Evolutionary conservation across 2,329 filamentous ascomycete genomes (phyloP).

Genomic region (Sporothrix schenckii): DNA sequence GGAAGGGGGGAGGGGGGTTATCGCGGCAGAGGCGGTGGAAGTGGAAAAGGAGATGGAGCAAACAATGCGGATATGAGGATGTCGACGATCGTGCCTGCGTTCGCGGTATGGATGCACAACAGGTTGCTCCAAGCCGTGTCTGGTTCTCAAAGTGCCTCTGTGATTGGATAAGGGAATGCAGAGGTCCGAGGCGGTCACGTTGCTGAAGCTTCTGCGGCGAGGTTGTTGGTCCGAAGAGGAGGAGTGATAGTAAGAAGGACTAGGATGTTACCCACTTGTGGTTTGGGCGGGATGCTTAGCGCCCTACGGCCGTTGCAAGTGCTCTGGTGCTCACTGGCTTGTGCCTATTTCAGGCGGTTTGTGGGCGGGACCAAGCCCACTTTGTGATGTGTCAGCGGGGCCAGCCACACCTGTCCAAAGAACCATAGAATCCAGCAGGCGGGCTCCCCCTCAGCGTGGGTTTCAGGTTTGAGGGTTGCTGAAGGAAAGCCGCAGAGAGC

Average conservation of each 20-base stretch:
- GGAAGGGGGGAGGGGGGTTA: not conserved
- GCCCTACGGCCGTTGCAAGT: not conserved
- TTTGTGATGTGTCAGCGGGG: conserved; percentile 22
- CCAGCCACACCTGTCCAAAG: not conserved
- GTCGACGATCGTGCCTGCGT: not conserved
- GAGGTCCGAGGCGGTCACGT: conserved; percentile 28
- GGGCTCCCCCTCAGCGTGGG: not conserved
- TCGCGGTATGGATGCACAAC: not conserved
- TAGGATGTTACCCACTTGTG: conserved; percentile 28
- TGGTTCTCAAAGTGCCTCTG: not conserved
- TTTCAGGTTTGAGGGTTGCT: not conserved
- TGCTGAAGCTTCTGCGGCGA: conserved; percentile 9
- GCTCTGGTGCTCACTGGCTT: not conserved
- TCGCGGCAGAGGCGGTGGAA: not conserved
- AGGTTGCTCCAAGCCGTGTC: not conserved
- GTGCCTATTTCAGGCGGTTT: not conserved
- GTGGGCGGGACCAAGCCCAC: not conserved
- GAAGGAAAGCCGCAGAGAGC: not conserved
- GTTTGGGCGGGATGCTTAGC: conserved; percentile 27
- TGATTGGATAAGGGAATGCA: conserved; percentile 25
- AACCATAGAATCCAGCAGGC: not conserved
- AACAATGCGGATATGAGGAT: not conserved
- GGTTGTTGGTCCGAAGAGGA: conserved; percentile 8
- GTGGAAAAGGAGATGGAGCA: not conserved
- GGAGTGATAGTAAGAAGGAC: conserved; percentile 20